Base-by-base conservation (phyloP, 2,329 filamentous ascomycete genomes). In the Sporothrix pseudoabietina region DNA sequence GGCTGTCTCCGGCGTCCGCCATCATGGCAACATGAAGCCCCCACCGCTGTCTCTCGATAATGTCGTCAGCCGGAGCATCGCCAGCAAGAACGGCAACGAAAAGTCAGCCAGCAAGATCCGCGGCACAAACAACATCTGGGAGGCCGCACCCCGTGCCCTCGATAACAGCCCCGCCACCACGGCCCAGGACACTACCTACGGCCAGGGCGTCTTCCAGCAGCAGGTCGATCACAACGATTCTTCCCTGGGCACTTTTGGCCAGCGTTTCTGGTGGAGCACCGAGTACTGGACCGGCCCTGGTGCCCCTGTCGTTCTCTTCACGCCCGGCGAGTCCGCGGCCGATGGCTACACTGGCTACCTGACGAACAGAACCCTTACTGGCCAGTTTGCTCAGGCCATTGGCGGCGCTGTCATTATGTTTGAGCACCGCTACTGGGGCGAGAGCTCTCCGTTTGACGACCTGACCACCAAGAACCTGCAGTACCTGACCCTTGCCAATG, bases 391-490 rank as follows among this genome's bases (percentile, higher is more conserved):
- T 1, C 76, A 83, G 75, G 79, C 80, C 69, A 78, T 82, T 19
- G 82, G 82, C 69, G 83, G 79, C 52, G 82, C 83, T 8, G 80
- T 83, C 4, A 76, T 84, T 49, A 75, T 84, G 65, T 54, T 84
- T 49, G 83, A 84, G 78, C 83, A 84, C 76, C 79, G 83, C 47
- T 84, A 84, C 79, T 84, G 82, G 82, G 83, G 83, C 61, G 74
- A 78, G 63, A 83, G 82, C 49, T 82, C 80, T 22, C 82, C 83
- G 0, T 83, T 78, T 65, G 75, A 77, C 26, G 74, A 72, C 26
- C 76, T 84, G 74, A 82, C 81, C 16, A 78, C 79, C 32, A 76
- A 81, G 73, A 82, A 84, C 73, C 77, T 84, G 75, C 77, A 79
- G 73, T 80, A 82, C 72, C 79, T 83, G 59, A 84, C 82, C 5